Conservation (phyloP, 2,329 filamentous ascomycete species). For the Stagonosporopsis tanaceti region DNA sequence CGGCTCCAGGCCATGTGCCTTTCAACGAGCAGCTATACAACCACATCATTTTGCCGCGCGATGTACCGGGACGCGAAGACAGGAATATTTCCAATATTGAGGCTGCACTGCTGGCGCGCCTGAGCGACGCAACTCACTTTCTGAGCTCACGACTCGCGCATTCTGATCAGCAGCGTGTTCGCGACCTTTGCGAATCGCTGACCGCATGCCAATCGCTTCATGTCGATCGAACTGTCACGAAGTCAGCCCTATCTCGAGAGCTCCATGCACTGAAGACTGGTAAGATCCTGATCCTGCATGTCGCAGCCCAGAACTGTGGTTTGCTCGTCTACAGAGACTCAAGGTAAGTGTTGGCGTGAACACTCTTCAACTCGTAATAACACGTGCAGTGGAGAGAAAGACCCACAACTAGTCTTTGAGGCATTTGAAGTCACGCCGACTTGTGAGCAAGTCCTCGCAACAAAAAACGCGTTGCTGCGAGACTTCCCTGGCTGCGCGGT, state of each 20-base stretch:
- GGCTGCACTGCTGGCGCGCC: slow-evolving; percentile 38
- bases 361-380: slow-evolving; percentile 2
- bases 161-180: slow-evolving; percentile 21
- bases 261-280: slow-evolving; percentile 21
- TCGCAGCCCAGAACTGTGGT: slow-evolving; percentile 60
- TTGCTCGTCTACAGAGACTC: slow-evolving; percentile 51
- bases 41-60: slow-evolving; percentile 51
- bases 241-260: slow-evolving; percentile 29
- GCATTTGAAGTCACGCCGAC: slow-evolving; percentile 67
- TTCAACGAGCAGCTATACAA: slow-evolving; percentile 37
- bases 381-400: slow-evolving; percentile 14
- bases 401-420: slow-evolving; percentile 59
- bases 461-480: slow-evolving; percentile 63
- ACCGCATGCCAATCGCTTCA: slow-evolving; percentile 31
- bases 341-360: slow-evolving; percentile 37
- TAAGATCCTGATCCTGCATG: slow-evolving; percentile 53
- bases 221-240: slow-evolving; percentile 34
- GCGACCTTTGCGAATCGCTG: slow-evolving; percentile 26
- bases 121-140: slow-evolving; percentile 34
- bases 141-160: slow-evolving; percentile 23
- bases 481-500: slow-evolving; percentile 67
- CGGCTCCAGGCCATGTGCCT: slow-evolving; percentile 13
- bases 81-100: slow-evolving; percentile 37
- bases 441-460: slow-evolving; percentile 61
- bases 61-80: slow-evolving; percentile 49